Base-by-base conservation (phyloP, 345 rosid species). In the Sisymbrium altissimum region DNA sequence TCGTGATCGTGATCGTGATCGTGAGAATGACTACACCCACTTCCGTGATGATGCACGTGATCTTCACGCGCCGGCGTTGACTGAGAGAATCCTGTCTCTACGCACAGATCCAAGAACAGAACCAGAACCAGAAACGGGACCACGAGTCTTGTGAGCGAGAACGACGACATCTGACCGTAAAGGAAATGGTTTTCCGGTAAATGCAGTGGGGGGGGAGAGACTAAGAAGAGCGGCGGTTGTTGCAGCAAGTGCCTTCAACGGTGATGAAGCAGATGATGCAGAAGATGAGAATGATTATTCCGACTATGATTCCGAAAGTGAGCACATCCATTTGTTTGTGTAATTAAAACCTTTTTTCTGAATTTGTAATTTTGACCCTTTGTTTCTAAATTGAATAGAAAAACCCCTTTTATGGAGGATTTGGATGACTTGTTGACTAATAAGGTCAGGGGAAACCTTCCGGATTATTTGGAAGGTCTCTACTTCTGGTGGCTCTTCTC, bases 161-260 rank as follows among this genome's bases (percentile, higher is more conserved):
- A 9, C 68, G 55, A 63, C 88, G 55, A 63, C 88, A 89, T 86
- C 17, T 23, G 36, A 71, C 50, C 46, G n/a, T 77, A 32, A 29
- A 30, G 32, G 19, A 27, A n/a, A 4, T 36, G 27, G 23, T 40
- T 7, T 40, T 25, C 50, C 49, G 35, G 23, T 2, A 23, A 23
- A 39, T 39, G 48, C 9, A 39, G 25, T 1, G 25, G 3, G 25
- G 3, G 25, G 29, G 29, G 54, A 8, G 63, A 44, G 49, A 44
- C 40, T 65, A 40, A 50, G 71, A 79, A 23, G 76, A 80, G 23
- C 72, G 32, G 23, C 79, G 86, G 56, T 79, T 78, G 43, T 45
- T 79, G 82, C 96, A 89, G 82, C 97, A 89, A 65, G 87, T 83
- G 80, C 89, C 97, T 78, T 90, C 88, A 33, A 93, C 72, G 80